Conservation (phyloP, 345 rosid genomes). For the Excoecaria cochinchinensis region DNA sequence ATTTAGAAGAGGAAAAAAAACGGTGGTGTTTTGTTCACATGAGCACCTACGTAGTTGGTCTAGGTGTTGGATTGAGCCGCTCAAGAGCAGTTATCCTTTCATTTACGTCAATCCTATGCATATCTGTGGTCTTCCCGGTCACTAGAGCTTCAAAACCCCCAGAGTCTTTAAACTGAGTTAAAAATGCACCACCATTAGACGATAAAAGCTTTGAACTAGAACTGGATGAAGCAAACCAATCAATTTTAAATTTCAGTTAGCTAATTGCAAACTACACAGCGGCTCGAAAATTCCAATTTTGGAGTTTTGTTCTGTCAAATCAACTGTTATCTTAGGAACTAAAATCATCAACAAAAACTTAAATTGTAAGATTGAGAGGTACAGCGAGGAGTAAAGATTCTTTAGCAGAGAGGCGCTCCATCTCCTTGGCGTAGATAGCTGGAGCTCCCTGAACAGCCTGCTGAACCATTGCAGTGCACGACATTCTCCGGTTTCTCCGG, state of each 20-base stretch:
- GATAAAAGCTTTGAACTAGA: neutral
- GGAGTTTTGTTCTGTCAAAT: neutral
- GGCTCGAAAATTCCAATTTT: neutral
- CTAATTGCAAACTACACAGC: neutral
- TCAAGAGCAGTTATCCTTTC: slow-evolving; percentile 84
- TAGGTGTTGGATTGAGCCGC: slow-evolving; percentile 82
- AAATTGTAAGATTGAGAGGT: slow-evolving; percentile 10
- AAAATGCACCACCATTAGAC: neutral
- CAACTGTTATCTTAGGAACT: neutral
- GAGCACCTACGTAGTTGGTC: slow-evolving; percentile 87
- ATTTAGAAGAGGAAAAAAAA: slow-evolving; percentile 2
- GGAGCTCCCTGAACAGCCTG: slow-evolving; percentile 70
- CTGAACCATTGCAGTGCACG: slow-evolving; percentile 59
- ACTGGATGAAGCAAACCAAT: neutral
- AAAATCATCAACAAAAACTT: neutral
- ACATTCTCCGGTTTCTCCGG: slow-evolving; percentile 1
- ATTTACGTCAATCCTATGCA: slow-evolving; percentile 86
- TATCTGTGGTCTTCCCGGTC: slow-evolving; percentile 59
- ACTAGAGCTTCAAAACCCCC: slow-evolving; percentile 89
- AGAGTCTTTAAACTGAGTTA: slow-evolving; percentile 74
- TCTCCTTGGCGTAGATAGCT: slow-evolving; percentile 80
- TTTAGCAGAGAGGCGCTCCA: slow-evolving; percentile 97
- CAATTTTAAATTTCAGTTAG: neutral
- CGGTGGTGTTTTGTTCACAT: slow-evolving; percentile 10
- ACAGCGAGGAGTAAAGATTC: slow-evolving; percentile 94